A percentile compares a stretch with the other conserved stretches of the same genome.
Evolutionary conservation across 129 eudicot genomes (phyloP).

Genomic region (Daucus carota): DNA sequence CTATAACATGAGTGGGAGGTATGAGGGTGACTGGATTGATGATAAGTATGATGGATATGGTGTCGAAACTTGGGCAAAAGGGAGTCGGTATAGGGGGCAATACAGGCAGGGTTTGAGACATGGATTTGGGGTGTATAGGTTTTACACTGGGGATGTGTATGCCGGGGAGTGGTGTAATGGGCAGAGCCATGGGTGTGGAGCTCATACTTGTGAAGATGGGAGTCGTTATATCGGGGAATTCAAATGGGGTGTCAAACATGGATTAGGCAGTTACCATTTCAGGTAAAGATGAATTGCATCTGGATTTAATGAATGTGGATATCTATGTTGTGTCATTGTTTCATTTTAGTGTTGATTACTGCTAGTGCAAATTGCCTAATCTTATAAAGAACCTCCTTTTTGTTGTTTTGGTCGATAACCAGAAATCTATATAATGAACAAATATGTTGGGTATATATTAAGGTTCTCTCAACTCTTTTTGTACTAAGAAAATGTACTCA

Average conservation of each 20-base stretch:
- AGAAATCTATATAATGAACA: neutral
- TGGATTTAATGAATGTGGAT: neutral
- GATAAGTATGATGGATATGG: conserved; percentile 80
- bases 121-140: conserved; percentile 78
- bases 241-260: conserved; percentile 61
- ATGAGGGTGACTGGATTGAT: conserved; percentile 86
- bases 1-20: conserved; percentile 71
- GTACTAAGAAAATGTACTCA: neutral
- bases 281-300: conserved; percentile 29
- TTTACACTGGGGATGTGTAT: conserved; percentile 65
- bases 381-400: neutral
- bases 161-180: conserved; percentile 79
- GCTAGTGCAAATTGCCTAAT: neutral
- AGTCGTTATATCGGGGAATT: conserved; percentile 65
- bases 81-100: conserved; percentile 79
- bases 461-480: neutral
- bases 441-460: neutral
- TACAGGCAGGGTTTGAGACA: conserved; percentile 75
- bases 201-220: conserved; percentile 71
- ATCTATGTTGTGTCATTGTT: neutral
- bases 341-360: neutral
- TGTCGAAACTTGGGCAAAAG: conserved; percentile 84
- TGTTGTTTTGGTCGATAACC: neutral
- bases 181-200: conserved; percentile 60
- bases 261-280: conserved; percentile 55